Conservation (phyloP, 768 basidiomycete genomes). For the Hericium coralloides region DNA sequence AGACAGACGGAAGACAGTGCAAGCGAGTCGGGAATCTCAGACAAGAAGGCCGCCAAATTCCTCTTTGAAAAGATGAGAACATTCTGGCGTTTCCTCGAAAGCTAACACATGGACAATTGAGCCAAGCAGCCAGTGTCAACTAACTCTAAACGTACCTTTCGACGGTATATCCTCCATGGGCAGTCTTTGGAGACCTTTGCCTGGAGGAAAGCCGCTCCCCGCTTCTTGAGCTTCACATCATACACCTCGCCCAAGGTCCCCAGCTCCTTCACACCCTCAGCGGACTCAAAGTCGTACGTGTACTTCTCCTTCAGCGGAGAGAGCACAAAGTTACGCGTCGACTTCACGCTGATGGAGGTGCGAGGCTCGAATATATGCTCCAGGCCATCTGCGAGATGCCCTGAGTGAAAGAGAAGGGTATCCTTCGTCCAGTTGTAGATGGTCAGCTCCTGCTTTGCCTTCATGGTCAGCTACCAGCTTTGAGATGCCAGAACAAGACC, state of each 20-base stretch:
- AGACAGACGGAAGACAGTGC: slow-evolving; percentile 69
- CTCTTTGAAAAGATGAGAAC: slow-evolving; percentile 55
- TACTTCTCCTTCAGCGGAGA: neutral
- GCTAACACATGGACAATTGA: slow-evolving; percentile 24
- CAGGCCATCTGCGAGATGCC: neutral
- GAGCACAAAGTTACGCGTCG: neutral
- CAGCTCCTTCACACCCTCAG: neutral
- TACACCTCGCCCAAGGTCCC: neutral
- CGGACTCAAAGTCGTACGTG: neutral
- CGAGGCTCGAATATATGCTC: neutral
- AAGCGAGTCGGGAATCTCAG: slow-evolving; percentile 54
- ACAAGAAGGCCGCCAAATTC: slow-evolving; percentile 46
- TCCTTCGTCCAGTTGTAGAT: slow-evolving; percentile 31
- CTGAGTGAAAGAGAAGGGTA: slow-evolving; percentile 13
- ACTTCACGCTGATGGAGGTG: slow-evolving; percentile 8
- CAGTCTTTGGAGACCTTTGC: slow-evolving; percentile 33
- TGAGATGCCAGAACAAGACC: too few species aligned
- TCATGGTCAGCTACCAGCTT: neutral
- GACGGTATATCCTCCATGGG: slow-evolving; percentile 52
- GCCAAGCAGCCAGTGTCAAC: neutral
- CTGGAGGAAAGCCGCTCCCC: slow-evolving; percentile 16
- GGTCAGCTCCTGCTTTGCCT: slow-evolving; percentile 17
- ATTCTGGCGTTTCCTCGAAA: slow-evolving; percentile 33
- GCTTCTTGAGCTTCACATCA: neutral
- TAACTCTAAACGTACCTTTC: slow-evolving; percentile 32